Conservation (phyloP, 441 rosid species). For the Erodium texanum region DNA sequence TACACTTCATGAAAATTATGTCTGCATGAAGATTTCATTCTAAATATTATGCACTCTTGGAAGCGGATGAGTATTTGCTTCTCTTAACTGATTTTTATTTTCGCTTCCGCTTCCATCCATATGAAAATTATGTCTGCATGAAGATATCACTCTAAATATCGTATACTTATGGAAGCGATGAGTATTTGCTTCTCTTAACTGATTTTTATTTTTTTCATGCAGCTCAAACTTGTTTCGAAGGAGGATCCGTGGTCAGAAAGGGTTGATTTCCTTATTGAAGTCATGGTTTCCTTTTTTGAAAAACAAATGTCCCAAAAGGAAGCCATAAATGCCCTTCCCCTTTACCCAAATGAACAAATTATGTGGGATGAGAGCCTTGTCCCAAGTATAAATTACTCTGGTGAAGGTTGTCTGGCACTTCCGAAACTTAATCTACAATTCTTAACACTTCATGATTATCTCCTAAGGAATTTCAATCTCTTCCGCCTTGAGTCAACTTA, state of each 20-base stretch:
- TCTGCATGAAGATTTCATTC: not conserved
- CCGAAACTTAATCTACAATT: slow-evolving; percentile 97
- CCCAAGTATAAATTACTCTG: slow-evolving; percentile 96
- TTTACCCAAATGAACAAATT: slow-evolving; percentile 96
- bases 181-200: not conserved
- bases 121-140: not conserved
- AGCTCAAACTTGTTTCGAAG: slow-evolving; percentile 83
- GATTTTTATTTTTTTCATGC: slow-evolving; percentile 20
- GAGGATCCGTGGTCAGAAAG: slow-evolving; percentile 86
- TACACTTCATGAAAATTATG: no score
- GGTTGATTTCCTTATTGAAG: slow-evolving; percentile 83
- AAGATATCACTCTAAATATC: not conserved
- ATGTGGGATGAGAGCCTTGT: slow-evolving; percentile 99
- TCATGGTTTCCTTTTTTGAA: slow-evolving; percentile 86
- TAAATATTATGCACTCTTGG: not conserved
- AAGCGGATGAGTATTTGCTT: not conserved
- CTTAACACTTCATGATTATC: slow-evolving; percentile 94
- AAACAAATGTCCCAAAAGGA: slow-evolving; percentile 95
- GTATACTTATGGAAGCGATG: no score
- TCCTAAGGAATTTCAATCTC: slow-evolving; percentile 89
- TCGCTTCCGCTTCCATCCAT: no score
- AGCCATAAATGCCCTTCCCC: slow-evolving; percentile 96
- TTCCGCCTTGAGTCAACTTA: slow-evolving; percentile 97
- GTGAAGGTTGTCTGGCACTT: slow-evolving; percentile 98
- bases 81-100: slow-evolving; percentile 8